Conservation (phyloP, 1,284 basidiomycete species). For the Grifola frondosa region DNA sequence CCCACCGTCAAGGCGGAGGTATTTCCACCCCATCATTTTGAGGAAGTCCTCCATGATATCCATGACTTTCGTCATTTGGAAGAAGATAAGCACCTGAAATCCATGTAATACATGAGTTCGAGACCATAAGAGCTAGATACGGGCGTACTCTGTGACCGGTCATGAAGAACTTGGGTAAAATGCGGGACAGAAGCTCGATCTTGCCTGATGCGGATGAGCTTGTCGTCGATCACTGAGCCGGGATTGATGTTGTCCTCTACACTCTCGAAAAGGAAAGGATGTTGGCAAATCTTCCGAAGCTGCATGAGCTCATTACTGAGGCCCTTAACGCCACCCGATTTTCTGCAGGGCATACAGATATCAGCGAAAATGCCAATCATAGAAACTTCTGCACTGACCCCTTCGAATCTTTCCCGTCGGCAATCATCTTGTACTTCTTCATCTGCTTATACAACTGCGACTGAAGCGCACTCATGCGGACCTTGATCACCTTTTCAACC, state of each 20-base stretch:
- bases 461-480: conserved; percentile 95
- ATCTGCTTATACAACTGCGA: conserved; percentile 96
- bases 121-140: neutral
- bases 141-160: conserved; percentile 86
- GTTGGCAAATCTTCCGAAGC: conserved; percentile 98
- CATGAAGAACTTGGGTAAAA: conserved; percentile 93
- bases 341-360: conserved; percentile 40
- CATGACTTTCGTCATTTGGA: conserved; percentile 99
- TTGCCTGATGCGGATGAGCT: conserved; percentile 91
- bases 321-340: conserved; percentile 77
- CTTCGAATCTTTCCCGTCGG: conserved; percentile 77
- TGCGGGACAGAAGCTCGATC: conserved; percentile 91
- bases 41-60: conserved; percentile 99
- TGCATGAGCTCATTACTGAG: conserved; percentile 99
- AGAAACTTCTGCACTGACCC: conserved; percentile 46
- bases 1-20: conserved; percentile 94
- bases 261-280: conserved; percentile 94
- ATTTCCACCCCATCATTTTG: conserved; percentile 87
- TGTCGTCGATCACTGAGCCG: conserved; percentile 78
- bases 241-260: conserved; percentile 94
- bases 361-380: conserved; percentile 7
- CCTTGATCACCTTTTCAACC: conserved; percentile 99
- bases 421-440: conserved; percentile 97
- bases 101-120: neutral
- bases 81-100: conserved; percentile 91